Percentiles rank a stretch among this genome's conserved stretches.
These are phyloP conservation scores for Huntiella bhutanensis DNA, from an alignment of 2,329 filamentous ascomycete species.

Conservation along the genomic window DNA sequence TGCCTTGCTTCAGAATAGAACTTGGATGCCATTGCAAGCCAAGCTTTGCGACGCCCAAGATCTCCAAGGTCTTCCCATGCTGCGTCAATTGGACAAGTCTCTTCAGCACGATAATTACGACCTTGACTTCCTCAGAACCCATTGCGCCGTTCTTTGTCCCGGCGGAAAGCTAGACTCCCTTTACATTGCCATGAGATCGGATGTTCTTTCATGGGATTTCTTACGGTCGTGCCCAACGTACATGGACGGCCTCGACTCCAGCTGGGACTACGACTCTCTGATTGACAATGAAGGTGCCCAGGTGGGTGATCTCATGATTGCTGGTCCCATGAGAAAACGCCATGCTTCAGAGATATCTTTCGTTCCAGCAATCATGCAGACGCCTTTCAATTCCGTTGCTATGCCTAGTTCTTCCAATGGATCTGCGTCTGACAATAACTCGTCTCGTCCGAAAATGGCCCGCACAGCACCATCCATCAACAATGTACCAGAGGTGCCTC, in stretches of 20 bases:
- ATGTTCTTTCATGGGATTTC: conserved; percentile 37
- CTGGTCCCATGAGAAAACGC: conserved; percentile 23
- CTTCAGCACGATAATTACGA: conserved; percentile 27
- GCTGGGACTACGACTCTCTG: conserved; percentile 32
- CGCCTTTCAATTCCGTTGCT: background rate
- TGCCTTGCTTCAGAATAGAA: conserved; percentile 27
- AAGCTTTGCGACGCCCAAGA: conserved; percentile 36
- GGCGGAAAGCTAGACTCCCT: conserved; percentile 38
- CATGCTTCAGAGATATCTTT: conserved; percentile 33
- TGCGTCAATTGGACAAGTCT: conserved; percentile 30
- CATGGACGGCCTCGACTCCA: conserved; percentile 32
- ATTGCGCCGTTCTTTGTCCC: conserved; percentile 37
- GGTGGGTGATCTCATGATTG: conserved; percentile 7
- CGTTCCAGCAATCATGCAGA: conserved; percentile 14
- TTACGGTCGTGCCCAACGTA: conserved; percentile 29
- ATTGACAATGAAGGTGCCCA: conserved; percentile 22
- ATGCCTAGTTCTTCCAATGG: background rate
- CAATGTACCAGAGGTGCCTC: conserved; percentile 15
- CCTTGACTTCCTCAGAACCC: conserved; percentile 29
- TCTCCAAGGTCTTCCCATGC: conserved; percentile 38
- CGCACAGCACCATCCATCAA: conserved; percentile 1
- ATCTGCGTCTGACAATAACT: background rate
- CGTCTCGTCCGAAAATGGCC: conserved; percentile 6
- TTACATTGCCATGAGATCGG: conserved; percentile 37
- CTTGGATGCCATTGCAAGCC: conserved; percentile 40